Conservation (phyloP, 345 rosid species). For the Tarenaya hassleriana region DNA sequence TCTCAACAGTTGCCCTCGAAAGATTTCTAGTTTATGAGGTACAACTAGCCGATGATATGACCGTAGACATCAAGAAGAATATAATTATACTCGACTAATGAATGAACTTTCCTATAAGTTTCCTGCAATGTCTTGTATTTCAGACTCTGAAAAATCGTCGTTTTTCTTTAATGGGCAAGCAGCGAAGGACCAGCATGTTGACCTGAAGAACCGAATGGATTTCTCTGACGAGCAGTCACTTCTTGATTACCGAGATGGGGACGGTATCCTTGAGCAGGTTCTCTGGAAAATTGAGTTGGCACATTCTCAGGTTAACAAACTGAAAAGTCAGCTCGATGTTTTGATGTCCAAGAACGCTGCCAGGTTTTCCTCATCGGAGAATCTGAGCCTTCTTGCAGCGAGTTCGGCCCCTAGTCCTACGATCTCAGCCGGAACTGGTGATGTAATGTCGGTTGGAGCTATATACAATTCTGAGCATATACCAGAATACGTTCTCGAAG, state of each 20-base stretch:
- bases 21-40: too few species aligned
- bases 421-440: constrained; percentile 61
- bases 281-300: constrained; percentile 64
- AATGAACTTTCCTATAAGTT: not conserved
- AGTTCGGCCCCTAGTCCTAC: constrained; percentile 85
- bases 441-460: constrained; percentile 49
- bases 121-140: constrained; percentile 14
- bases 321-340: constrained; percentile 55
- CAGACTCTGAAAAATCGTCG: constrained; percentile 11
- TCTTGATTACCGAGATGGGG: constrained; percentile 44
- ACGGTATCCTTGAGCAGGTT: constrained; percentile 47
- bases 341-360: constrained; percentile 63
- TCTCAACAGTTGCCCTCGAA: too few species aligned
- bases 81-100: constrained; percentile 3
- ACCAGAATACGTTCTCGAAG: constrained; percentile 46
- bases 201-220: constrained; percentile 31
- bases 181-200: constrained; percentile 34
- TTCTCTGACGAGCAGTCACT: constrained; percentile 31
- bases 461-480: constrained; percentile 41
- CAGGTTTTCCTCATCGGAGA: constrained; percentile 84
- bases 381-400: constrained; percentile 79
- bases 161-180: constrained; percentile 29
- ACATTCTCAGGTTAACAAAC: constrained; percentile 52
- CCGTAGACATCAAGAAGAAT: too few species aligned
- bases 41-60: too few species aligned